Conservation (phyloP, 2,329 filamentous ascomycete genomes). For the Elsinoe arachidis region DNA sequence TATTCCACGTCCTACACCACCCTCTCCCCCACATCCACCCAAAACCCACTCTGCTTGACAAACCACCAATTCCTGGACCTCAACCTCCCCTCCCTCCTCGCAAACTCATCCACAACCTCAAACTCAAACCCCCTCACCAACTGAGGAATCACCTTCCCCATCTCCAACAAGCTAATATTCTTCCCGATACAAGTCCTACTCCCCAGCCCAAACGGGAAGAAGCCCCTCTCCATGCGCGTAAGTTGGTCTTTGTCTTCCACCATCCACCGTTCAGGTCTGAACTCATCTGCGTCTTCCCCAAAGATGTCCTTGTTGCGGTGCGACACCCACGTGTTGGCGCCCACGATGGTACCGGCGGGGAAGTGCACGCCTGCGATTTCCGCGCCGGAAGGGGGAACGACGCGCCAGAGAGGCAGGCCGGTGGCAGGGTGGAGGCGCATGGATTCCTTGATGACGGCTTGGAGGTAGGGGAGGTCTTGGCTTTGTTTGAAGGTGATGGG, state of each 20-base stretch:
- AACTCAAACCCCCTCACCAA: constrained; percentile 20
- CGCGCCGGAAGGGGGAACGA: constrained; percentile 10
- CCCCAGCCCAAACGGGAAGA: constrained; percentile 28
- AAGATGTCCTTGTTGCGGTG: constrained; percentile 32
- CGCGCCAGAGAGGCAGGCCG: constrained; percentile 16
- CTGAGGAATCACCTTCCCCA: constrained; percentile 24
- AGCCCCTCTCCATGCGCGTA: constrained; percentile 15
- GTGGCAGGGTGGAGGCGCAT: constrained; percentile 23
- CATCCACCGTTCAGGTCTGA: constrained; percentile 45
- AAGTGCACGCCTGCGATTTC: constrained; percentile 32
- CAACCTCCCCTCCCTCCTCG: background rate
- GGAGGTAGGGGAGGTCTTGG: constrained; percentile 24
- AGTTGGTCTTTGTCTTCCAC: constrained; percentile 32
- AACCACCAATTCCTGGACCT: background rate
- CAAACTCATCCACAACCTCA: background rate
- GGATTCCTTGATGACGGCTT: constrained; percentile 24
- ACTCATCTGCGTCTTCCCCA: constrained; percentile 36
- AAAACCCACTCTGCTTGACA: background rate
- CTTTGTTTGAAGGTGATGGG: constrained; percentile 20
- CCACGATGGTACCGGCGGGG: constrained; percentile 39
- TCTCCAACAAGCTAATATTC: constrained; percentile 24
- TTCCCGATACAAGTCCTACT: constrained; percentile 29
- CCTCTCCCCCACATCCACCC: background rate
- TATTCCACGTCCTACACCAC: background rate
- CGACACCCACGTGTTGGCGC: constrained; percentile 35